phyloP scores from a whole-genome alignment of 768 basidiomycete species.

The Suillus ampliporus region DNA sequence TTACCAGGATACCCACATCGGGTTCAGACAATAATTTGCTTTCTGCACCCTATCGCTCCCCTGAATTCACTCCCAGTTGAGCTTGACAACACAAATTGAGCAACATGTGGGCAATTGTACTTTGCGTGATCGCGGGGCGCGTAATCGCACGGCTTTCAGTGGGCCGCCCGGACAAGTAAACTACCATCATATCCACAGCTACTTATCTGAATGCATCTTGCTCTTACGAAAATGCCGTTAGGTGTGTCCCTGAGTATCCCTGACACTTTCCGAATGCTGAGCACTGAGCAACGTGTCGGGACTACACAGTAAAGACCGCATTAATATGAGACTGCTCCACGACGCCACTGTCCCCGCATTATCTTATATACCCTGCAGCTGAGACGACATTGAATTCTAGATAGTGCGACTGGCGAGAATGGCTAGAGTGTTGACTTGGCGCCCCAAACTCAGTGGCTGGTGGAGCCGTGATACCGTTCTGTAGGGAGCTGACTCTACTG shows the following conservation, averaged over 20 bases:
- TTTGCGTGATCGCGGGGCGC: neutral
- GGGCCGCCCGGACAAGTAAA: neutral
- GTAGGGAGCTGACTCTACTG: neutral
- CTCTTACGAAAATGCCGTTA: neutral
- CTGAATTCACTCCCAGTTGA: neutral
- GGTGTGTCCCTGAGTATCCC: neutral
- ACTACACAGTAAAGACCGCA: constrained; percentile 4
- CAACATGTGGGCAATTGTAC: neutral
- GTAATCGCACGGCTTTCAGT: neutral
- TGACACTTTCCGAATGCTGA: neutral
- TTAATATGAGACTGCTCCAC: constrained; percentile 18
- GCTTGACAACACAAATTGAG: neutral
- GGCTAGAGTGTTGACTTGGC: constrained; percentile 8
- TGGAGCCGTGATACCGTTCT: constrained; percentile 5
- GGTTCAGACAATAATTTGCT: neutral
- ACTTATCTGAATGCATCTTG: neutral
- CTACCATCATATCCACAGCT: neutral
- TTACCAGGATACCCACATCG: neutral
- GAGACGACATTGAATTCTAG: constrained; percentile 10
- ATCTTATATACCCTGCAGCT: constrained; percentile 11
- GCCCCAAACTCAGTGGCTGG: neutral
- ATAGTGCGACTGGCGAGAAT: constrained; percentile 6
- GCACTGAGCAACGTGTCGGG: neutral
- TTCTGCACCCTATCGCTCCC: neutral
- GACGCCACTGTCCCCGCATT: constrained; percentile 29